Percentiles rank a stretch among this genome's conserved stretches.
Conservation (phyloP, 2,329 filamentous ascomycete genomes). For the Penicillium occitanis region DNA sequence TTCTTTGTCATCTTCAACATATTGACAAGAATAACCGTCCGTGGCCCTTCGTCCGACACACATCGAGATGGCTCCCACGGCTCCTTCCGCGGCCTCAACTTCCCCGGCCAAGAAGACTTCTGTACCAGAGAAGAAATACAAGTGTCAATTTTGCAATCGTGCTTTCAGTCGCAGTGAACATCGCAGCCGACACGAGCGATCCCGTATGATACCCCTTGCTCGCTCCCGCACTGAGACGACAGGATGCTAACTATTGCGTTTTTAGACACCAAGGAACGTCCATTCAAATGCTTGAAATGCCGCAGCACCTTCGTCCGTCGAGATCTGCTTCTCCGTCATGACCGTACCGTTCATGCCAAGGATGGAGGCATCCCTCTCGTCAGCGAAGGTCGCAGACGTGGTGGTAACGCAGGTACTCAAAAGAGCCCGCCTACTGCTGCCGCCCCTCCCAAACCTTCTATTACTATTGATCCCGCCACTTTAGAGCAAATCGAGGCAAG, state of each 20-base stretch:
- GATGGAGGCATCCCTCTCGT: constrained; percentile 92
- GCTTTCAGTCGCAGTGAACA: constrained; percentile 98
- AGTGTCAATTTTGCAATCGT: constrained; percentile 97
- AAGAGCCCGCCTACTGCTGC: constrained; percentile 40
- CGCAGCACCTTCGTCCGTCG: constrained; percentile 97
- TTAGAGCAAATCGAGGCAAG: constrained; percentile 91
- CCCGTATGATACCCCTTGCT: constrained; percentile 69
- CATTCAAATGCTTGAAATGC: constrained; percentile 98
- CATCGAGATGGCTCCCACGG: constrained; percentile 42
- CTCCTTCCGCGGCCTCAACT: constrained; percentile 66
- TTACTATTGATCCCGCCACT: constrained; percentile 79
- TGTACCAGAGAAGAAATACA: constrained; percentile 96
- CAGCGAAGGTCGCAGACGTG: constrained; percentile 81
- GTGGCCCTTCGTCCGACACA: constrained; percentile 22
- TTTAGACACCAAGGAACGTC: constrained; percentile 94
- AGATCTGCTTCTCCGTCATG: constrained; percentile 92
- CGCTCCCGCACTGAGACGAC: background rate
- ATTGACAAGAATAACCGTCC: constrained; percentile 30
- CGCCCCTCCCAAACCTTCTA: constrained; percentile 71
- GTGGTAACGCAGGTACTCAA: constrained; percentile 39
- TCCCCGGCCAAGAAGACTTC: constrained; percentile 77
- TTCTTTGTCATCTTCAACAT: constrained; percentile 27
- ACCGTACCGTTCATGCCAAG: constrained; percentile 97
- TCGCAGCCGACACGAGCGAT: constrained; percentile 92
- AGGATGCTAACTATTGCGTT: background rate